Base-by-base conservation (phyloP, 108 stramenopile species). In the Cyclostephanos invisitatus region DNA sequence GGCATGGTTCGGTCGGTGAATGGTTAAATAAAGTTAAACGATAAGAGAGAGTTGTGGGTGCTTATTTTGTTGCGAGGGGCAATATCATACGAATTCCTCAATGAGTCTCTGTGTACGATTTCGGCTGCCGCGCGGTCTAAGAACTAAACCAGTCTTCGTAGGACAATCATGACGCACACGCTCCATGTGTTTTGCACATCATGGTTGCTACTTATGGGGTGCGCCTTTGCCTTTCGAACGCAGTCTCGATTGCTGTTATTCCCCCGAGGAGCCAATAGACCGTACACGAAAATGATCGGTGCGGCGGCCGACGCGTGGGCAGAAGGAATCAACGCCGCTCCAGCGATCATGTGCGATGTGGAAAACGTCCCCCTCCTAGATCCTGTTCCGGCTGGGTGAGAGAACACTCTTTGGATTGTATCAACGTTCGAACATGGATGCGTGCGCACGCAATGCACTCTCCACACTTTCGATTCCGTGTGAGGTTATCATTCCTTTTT, bases 301-400 rank as follows among this genome's bases (percentile, higher is more conserved):
- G 27, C 68, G 53, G 60, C 11, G 36, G 38, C 49, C 20, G 67
- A 68, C 27, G 54, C 67, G n/a, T 78, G 73, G 69, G 57, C 71
- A 0, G 73, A 74, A 25, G 73, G 80, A 22, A 71, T 70, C 24
- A 74, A 74, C 56, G 80, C 69, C 14, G 73, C 69, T 18, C 73
- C 80, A 10, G 79, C 79, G 32, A 69, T 71, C 7, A 50, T 74
- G 56, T 81, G 73, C 36, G 73, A 74, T 49, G 69, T 74, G 20
- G 80, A 81, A 36, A 74, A 71, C 46, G 40, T 74, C 40, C 80
- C 80, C 15, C 44, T 74, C 32, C 63, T 81, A 18, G 80, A 81
- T 55, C 57, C 63, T 15, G 62, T 81, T 56, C 73, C 80, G 54
- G 69, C 66, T 51, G 80, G 80, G 51, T 68, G 49, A 74, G 73